These are phyloP conservation scores for Exophiala lecanii-corni DNA, from an alignment of 2,329 filamentous ascomycete genomes.

Conservation along the genomic window DNA sequence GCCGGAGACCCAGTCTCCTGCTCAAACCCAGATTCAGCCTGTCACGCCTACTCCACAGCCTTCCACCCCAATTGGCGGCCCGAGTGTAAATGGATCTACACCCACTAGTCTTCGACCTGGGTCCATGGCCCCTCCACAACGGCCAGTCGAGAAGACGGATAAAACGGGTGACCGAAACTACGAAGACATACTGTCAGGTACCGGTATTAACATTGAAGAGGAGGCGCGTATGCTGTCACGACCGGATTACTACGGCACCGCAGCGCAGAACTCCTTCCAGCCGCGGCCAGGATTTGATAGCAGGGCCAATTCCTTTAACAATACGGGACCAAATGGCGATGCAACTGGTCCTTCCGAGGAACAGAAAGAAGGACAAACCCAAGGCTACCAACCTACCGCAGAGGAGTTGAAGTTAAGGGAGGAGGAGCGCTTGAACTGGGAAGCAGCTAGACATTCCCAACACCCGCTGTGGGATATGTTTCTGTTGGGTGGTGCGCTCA, in stretches of 20 bases:
- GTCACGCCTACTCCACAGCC: conserved; percentile 31
- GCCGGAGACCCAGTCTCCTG: conserved; percentile 61
- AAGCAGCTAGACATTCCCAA: conserved; percentile 57
- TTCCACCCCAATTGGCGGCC: conserved; percentile 28
- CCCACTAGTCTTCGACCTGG: conserved; percentile 36
- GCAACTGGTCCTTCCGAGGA: conserved; percentile 3
- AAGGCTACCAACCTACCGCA: conserved; percentile 31
- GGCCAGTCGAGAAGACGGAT: conserved; percentile 41
- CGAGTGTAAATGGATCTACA: conserved; percentile 54
- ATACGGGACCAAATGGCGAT: conserved; percentile 10
- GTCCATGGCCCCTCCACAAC: conserved; percentile 60
- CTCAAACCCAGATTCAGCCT: conserved; percentile 40
- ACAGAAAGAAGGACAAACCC: conserved; percentile 7
- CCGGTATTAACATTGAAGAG: conserved; percentile 24
- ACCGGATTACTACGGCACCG: conserved; percentile 18
- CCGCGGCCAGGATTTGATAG: conserved; percentile 11
- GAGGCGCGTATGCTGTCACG: conserved; percentile 20
- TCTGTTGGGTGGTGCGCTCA: conserved; percentile 56
- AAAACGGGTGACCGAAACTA: conserved; percentile 23
- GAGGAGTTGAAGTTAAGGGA: conserved; percentile 62
- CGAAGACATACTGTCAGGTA: conserved; percentile 22
- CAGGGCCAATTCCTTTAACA: conserved; percentile 14
- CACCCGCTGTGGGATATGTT: conserved; percentile 73
- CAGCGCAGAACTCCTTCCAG: conserved; percentile 10
- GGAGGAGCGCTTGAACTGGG: conserved; percentile 60